A percentile compares a stretch with the other conserved stretches of the same genome.
Evolutionary conservation across 2,329 filamentous ascomycete species (phyloP).

Genomic region (Trichoderma sp.): DNA sequence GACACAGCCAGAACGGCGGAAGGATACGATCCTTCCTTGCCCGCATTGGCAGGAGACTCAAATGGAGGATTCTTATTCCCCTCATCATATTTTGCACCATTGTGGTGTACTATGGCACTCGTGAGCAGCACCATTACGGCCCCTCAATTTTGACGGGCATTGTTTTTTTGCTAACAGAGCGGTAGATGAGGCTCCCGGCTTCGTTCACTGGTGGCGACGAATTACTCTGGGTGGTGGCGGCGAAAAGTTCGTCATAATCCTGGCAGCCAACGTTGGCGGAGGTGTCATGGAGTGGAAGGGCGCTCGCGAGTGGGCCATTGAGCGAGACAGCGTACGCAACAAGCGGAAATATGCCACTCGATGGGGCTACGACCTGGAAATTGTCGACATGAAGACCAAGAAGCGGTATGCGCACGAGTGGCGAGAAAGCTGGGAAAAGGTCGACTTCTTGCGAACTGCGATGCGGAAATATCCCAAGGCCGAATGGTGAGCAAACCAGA

Average conservation of each 20-base stretch:
- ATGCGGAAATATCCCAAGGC: constrained; percentile 93
- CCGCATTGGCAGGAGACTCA: constrained; percentile 62
- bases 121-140: constrained; percentile 52
- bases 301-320: constrained; percentile 94
- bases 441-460: constrained; percentile 83
- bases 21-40: constrained; percentile 45
- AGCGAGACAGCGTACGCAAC: constrained; percentile 92
- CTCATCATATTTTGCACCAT: constrained; percentile 59
- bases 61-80: constrained; percentile 58
- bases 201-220: constrained; percentile 65
- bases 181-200: constrained; percentile 36
- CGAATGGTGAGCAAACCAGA: constrained; percentile 70
- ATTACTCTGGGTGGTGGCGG: constrained; percentile 74
- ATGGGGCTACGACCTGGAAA: constrained; percentile 95
- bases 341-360: constrained; percentile 81
- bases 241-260: constrained; percentile 86
- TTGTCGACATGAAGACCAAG: constrained; percentile 98
- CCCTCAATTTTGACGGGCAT: not conserved
- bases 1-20: constrained; percentile 42
- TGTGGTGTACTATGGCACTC: constrained; percentile 66
- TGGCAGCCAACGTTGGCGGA: constrained; percentile 90
- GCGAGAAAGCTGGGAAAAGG: constrained; percentile 99
- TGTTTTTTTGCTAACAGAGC: not conserved
- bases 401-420: constrained; percentile 98
- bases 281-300: constrained; percentile 99